phyloP scores from a whole-genome alignment of 2,329 filamentous ascomycete genomes.

The Penicillium sclerotiorum region DNA sequence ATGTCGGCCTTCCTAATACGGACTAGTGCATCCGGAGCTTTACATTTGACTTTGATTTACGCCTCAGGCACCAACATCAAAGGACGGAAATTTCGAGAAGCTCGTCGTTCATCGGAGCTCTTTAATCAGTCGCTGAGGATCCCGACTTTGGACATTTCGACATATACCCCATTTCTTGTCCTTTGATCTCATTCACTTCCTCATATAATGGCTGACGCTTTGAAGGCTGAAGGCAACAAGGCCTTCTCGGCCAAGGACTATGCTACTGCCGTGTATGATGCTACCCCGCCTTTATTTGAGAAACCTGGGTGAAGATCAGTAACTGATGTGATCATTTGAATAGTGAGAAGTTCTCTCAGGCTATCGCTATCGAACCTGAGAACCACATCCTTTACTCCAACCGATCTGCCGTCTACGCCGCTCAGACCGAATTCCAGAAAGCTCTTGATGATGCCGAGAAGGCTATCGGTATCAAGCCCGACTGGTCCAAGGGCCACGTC shows the following conservation, averaged over 20 bases:
- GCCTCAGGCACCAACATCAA: slow-evolving; percentile 29
- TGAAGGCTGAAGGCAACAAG: slow-evolving; percentile 98
- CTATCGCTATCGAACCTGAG: slow-evolving; percentile 80
- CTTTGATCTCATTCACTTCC: slow-evolving; percentile 3
- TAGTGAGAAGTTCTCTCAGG: slow-evolving; percentile 92
- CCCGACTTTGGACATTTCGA: slow-evolving; percentile 19
- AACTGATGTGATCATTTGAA: slow-evolving; percentile 5
- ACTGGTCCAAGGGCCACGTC: slow-evolving; percentile 97
- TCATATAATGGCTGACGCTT: slow-evolving; percentile 69
- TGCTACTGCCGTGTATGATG: slow-evolving; percentile 84
- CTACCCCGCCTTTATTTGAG: slow-evolving; percentile 24
- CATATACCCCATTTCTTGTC: slow-evolving; percentile 13
- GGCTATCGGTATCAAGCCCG: slow-evolving; percentile 90
- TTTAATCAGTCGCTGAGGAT: slow-evolving; percentile 15
- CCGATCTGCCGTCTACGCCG: slow-evolving; percentile 83
- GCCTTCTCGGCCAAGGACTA: slow-evolving; percentile 98
- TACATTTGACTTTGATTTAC: neutral
- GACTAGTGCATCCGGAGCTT: slow-evolving; percentile 19
- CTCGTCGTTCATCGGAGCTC: slow-evolving; percentile 30
- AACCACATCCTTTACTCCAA: slow-evolving; percentile 99
- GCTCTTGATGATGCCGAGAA: slow-evolving; percentile 90
- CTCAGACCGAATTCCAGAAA: slow-evolving; percentile 82
- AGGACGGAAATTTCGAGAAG: slow-evolving; percentile 51
- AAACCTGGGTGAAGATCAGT: slow-evolving; percentile 6
- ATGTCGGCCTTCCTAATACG: slow-evolving; percentile 21